These are phyloP conservation scores for Penicillium angulare DNA, from an alignment of 495 filamentous ascomycete genomes.

Conservation along the genomic window DNA sequence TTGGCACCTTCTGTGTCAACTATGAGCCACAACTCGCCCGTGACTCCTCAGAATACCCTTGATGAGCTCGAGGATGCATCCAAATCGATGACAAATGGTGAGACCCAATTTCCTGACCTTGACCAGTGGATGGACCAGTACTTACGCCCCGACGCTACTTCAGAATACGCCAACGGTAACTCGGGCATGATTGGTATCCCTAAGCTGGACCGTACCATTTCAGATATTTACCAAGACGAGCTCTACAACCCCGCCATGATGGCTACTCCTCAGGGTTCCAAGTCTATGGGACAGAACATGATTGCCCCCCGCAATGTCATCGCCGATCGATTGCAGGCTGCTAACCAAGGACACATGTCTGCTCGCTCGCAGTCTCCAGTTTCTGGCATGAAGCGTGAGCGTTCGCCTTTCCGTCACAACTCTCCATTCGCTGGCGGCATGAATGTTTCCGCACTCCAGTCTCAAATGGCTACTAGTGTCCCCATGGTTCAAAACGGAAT, in stretches of 20 bases:
- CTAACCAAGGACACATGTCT: conserved; percentile 68
- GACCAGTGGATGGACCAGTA: conserved; percentile 58
- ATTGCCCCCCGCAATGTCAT: conserved; percentile 63
- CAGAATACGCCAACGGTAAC: conserved; percentile 37
- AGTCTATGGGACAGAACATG: conserved; percentile 40
- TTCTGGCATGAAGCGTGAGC: conserved; percentile 57
- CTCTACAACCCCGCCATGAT: conserved; percentile 71
- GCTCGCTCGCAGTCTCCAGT: conserved; percentile 58
- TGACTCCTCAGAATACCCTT: conserved; percentile 54
- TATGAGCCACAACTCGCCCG: conserved; percentile 54
- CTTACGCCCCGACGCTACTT: conserved; percentile 55
- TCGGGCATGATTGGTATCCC: conserved; percentile 53
- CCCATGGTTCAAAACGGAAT: conserved; percentile 37
- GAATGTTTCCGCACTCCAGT: conserved; percentile 25
- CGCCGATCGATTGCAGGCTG: conserved; percentile 71
- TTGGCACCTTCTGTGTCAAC: conserved; percentile 55
- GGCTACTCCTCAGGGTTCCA: conserved; percentile 46
- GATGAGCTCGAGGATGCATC: conserved; percentile 53
- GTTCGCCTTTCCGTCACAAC: conserved; percentile 78
- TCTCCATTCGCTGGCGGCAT: conserved; percentile 61
- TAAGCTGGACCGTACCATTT: conserved; percentile 82
- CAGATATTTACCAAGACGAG: conserved; percentile 81
- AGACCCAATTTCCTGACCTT: conserved; percentile 44
- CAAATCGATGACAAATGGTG: conserved; percentile 48
- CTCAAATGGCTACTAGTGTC: conserved; percentile 40